These are phyloP conservation scores for Lithospermum erythrorhizon DNA, from an alignment of 257 asterid species.

Conservation along the genomic window DNA sequence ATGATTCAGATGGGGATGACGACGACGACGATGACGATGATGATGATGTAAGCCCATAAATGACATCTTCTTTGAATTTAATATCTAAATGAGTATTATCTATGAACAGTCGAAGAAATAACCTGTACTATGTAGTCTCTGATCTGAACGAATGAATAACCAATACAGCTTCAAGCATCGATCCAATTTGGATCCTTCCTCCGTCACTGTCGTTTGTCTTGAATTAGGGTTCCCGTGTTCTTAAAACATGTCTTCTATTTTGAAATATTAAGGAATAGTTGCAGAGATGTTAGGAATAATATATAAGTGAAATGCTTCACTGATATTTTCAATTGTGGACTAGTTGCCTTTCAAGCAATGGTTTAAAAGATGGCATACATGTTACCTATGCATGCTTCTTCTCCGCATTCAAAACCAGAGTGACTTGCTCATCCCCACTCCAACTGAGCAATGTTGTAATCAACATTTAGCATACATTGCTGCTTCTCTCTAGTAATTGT, in stretches of 20 bases:
- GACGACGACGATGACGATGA: slow-evolving; percentile 72
- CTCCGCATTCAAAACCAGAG: no score
- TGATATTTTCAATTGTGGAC: not conserved
- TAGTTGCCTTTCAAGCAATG: not conserved
- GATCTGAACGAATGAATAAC: not conserved
- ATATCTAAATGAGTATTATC: not conserved
- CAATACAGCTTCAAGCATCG: not conserved
- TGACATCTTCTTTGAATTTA: not conserved
- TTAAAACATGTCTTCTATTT: not conserved
- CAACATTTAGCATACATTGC: no score
- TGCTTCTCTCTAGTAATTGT: no score
- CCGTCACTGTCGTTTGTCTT: not conserved
- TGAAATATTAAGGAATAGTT: not conserved
- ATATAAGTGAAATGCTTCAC: not conserved
- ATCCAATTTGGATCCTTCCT: not conserved
- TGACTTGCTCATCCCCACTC: no score
- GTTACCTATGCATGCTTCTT: no score
- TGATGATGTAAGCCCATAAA: slow-evolving; percentile 53
- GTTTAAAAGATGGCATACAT: not conserved
- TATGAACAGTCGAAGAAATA: not conserved
- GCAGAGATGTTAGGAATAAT: no score
- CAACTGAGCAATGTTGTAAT: no score
- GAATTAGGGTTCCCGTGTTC: not conserved
- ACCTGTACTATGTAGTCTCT: not conserved
- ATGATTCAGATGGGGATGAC: slow-evolving; percentile 83